A percentile compares a stretch with the other conserved stretches of the same genome.
phyloP scores from a whole-genome alignment of 2,329 filamentous ascomycete species.

The Metarhizium guizhouense region DNA sequence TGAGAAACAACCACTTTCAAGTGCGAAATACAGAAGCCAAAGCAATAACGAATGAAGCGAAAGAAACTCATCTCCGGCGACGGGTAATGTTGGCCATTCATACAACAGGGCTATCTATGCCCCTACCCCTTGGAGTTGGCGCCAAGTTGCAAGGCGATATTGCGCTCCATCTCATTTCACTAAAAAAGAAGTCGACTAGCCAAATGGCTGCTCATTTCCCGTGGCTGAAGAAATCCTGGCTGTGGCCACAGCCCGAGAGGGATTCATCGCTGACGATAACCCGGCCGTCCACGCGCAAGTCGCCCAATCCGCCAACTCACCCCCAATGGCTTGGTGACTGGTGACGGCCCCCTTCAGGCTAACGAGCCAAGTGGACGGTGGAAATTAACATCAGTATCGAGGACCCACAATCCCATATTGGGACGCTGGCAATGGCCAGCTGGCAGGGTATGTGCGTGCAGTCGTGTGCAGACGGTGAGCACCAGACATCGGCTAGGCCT shows the following conservation, averaged over 20 bases:
- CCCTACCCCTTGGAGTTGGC: background rate
- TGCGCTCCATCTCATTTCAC: conserved; percentile 1
- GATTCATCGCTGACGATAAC: background rate
- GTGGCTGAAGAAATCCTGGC: background rate
- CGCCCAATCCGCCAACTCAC: too few relatives aligned
- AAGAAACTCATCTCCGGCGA: too few relatives aligned
- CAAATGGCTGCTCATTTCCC: conserved; percentile 1
- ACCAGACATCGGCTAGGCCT: too few relatives aligned
- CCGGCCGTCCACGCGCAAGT: too few relatives aligned
- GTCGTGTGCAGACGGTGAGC: too few relatives aligned
- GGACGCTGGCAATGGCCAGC: background rate
- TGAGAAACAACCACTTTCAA: too few relatives aligned
- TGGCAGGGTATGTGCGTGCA: too few relatives aligned
- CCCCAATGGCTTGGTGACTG: too few relatives aligned
- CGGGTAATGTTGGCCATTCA: background rate
- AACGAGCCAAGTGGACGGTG: background rate
- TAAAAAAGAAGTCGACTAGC: background rate
- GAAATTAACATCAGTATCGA: conserved; percentile 11
- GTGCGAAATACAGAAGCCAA: too few relatives aligned
- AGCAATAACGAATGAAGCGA: too few relatives aligned
- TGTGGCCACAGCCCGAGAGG: background rate
- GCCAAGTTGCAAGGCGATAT: background rate
- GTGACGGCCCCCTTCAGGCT: too few relatives aligned
- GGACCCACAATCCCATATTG: conserved; percentile 11
- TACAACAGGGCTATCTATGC: background rate